These are phyloP conservation scores for Neopestalotiopsis sp. DNA, from an alignment of 2,329 filamentous ascomycete species.

Conservation along the genomic window DNA sequence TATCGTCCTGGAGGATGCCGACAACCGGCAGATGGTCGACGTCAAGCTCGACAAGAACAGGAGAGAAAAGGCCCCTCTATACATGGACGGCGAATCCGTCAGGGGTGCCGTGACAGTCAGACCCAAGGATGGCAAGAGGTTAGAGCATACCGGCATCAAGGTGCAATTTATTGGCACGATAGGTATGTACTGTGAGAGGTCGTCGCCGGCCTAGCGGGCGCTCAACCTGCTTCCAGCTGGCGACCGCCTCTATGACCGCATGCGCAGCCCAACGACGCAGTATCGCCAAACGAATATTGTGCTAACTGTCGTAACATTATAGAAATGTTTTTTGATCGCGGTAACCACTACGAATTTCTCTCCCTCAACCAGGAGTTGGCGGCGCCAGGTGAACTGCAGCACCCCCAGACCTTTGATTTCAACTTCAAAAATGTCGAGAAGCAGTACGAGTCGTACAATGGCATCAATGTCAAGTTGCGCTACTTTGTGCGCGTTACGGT, in stretches of 20 bases:
- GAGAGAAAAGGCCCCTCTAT: slow-evolving; percentile 94
- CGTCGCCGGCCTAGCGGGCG: background rate
- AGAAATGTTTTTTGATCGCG: slow-evolving; percentile 99
- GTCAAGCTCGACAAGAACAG: slow-evolving; percentile 98
- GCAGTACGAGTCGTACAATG: slow-evolving; percentile 99
- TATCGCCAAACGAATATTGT: background rate
- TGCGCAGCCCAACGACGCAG: background rate
- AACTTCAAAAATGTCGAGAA: slow-evolving; percentile 99
- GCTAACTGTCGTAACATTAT: slow-evolving; percentile 21
- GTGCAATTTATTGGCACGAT: slow-evolving; percentile 99
- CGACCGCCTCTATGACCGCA: background rate
- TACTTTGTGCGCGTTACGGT: slow-evolving; percentile 99
- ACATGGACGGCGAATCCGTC: slow-evolving; percentile 97
- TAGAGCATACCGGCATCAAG: slow-evolving; percentile 99
- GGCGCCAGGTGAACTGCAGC: slow-evolving; percentile 95
- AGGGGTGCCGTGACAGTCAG: slow-evolving; percentile 94
- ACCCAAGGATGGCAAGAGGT: slow-evolving; percentile 95
- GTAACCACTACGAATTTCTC: slow-evolving; percentile 99
- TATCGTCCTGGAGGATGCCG: slow-evolving; percentile 93
- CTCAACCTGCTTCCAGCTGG: too few species aligned
- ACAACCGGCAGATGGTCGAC: slow-evolving; percentile 94
- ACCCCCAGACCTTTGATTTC: slow-evolving; percentile 98
- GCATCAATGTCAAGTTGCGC: slow-evolving; percentile 98
- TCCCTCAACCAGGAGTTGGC: slow-evolving; percentile 96
- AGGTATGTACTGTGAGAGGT: slow-evolving; percentile 58